phyloP scores from a whole-genome alignment of 805 yeast genomes.

The Saccharomycopsis sp. region DNA sequence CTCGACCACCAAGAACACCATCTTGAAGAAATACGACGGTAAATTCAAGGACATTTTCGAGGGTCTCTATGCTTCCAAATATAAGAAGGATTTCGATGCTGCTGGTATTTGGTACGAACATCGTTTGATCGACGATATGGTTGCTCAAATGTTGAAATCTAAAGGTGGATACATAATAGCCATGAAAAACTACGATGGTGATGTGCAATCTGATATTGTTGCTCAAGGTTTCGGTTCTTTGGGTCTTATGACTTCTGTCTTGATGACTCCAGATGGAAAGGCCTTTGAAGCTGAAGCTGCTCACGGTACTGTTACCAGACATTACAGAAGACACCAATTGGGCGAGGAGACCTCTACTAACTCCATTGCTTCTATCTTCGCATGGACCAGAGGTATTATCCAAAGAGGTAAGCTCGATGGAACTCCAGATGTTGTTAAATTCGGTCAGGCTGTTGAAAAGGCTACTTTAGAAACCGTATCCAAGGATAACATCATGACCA shows the following conservation, averaged over 20 bases:
- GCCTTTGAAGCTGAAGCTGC: slow-evolving; percentile 86
- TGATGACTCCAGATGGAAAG: slow-evolving; percentile 80
- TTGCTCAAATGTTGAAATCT: slow-evolving; percentile 81
- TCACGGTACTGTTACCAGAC: slow-evolving; percentile 85
- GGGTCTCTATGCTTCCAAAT: slow-evolving; percentile 52
- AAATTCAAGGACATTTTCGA: slow-evolving; percentile 76
- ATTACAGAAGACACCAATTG: slow-evolving; percentile 72
- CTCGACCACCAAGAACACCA: slow-evolving; percentile 73
- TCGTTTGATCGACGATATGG: slow-evolving; percentile 82
- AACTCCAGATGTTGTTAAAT: slow-evolving; percentile 63
- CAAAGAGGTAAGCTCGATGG: slow-evolving; percentile 74
- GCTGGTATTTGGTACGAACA: slow-evolving; percentile 69
- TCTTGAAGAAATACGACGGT: slow-evolving; percentile 76
- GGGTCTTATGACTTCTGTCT: slow-evolving; percentile 78
- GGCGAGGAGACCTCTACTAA: slow-evolving; percentile 81
- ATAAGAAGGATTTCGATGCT: slow-evolving; percentile 50
- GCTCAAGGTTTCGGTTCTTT: slow-evolving; percentile 85
- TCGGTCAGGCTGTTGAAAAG: slow-evolving; percentile 58
- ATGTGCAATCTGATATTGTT: slow-evolving; percentile 77
- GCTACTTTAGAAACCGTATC: slow-evolving; percentile 70
- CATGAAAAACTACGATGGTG: slow-evolving; percentile 80
- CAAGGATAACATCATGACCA: slow-evolving; percentile 72
- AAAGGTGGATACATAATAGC: slow-evolving; percentile 80
- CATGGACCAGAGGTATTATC: slow-evolving; percentile 79
- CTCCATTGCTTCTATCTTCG: slow-evolving; percentile 79